phyloP scores from a whole-genome alignment of 768 basidiomycete genomes.

The Trametes maxima region DNA sequence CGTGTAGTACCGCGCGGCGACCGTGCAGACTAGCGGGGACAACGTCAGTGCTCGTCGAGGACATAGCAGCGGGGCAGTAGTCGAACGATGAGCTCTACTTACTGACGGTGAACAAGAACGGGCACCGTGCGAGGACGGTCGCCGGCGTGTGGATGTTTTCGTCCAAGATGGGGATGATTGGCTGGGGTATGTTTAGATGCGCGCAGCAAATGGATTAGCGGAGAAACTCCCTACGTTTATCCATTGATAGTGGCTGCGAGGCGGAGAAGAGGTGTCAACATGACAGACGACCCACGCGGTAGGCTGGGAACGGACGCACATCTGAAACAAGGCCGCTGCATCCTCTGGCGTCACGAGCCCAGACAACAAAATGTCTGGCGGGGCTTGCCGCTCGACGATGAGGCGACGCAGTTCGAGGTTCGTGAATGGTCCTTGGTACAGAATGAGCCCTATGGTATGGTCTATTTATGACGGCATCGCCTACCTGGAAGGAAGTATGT shows the following conservation, averaged over 20 bases:
- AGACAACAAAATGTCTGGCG: conserved; percentile 36
- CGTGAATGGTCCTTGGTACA: conserved; percentile 29
- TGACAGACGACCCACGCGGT: background rate
- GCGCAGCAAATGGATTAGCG: conserved; percentile 10
- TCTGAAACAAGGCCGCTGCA: conserved; percentile 32
- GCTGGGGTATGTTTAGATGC: conserved; percentile 42
- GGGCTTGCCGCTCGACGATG: conserved; percentile 36
- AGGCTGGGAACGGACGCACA: conserved; percentile 28
- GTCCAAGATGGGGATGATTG: conserved; percentile 61
- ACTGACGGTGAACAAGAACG: conserved; percentile 66
- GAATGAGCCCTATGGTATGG: background rate
- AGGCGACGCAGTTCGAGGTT: conserved; percentile 36
- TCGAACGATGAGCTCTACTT: conserved; percentile 31
- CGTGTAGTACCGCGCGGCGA: conserved; percentile 66
- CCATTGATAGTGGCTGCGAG: conserved; percentile 33
- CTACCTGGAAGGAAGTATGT: conserved; percentile 30
- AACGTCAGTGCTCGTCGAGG: conserved; percentile 12
- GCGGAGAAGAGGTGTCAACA: conserved; percentile 44
- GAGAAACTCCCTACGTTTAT: conserved; percentile 45
- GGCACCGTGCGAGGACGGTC: conserved; percentile 53
- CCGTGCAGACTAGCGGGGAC: conserved; percentile 56
- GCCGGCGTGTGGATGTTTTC: conserved; percentile 56
- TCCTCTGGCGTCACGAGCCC: conserved; percentile 36
- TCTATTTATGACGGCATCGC: background rate
- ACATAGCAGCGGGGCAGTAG: background rate